These are phyloP conservation scores for Rhodotorula toruloides DNA, from an alignment of 768 basidiomycete species.

Conservation along the genomic window DNA sequence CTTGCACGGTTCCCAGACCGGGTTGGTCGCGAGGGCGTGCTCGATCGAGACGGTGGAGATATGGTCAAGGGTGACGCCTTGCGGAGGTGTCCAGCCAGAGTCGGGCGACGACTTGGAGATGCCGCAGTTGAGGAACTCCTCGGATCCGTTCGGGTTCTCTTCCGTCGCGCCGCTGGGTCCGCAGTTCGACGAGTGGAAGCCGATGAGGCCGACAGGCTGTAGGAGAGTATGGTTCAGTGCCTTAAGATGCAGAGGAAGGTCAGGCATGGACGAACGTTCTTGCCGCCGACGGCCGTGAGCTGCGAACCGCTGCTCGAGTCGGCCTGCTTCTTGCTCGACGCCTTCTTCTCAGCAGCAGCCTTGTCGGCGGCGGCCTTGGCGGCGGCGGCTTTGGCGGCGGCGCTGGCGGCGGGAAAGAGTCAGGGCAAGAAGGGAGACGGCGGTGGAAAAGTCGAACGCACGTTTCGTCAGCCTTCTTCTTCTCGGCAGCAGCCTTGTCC, in stretches of 20 bases:
- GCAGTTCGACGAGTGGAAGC: slow-evolving; percentile 26
- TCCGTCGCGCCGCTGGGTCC: slow-evolving; percentile 18
- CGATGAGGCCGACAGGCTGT: slow-evolving; percentile 21
- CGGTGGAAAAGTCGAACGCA: not conserved
- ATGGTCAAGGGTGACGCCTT: slow-evolving; percentile 54
- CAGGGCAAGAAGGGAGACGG: not conserved
- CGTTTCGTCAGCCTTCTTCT: not conserved
- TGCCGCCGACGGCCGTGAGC: not conserved
- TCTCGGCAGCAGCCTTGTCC: not conserved
- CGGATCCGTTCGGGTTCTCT: slow-evolving; percentile 30
- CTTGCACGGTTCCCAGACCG: slow-evolving; percentile 61
- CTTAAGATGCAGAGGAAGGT: not conserved
- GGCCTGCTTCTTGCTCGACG: not conserved
- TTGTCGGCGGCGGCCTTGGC: slow-evolving; percentile 3
- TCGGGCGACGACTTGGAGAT: slow-evolving; percentile 8
- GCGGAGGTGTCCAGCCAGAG: slow-evolving; percentile 17
- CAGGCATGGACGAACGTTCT: not conserved
- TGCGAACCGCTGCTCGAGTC: not conserved
- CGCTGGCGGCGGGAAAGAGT: not conserved
- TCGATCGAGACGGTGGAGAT: slow-evolving; percentile 49
- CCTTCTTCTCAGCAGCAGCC: not conserved
- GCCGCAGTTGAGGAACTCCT: slow-evolving; percentile 34
- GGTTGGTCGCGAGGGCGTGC: slow-evolving; percentile 53
- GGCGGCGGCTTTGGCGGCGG: not conserved
- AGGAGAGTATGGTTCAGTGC: not conserved